Percentiles rank a stretch among this genome's conserved stretches.
phyloP scores from a whole-genome alignment of 192 early-diverging fungal genomes.

The Coemansia sp. region DNA sequence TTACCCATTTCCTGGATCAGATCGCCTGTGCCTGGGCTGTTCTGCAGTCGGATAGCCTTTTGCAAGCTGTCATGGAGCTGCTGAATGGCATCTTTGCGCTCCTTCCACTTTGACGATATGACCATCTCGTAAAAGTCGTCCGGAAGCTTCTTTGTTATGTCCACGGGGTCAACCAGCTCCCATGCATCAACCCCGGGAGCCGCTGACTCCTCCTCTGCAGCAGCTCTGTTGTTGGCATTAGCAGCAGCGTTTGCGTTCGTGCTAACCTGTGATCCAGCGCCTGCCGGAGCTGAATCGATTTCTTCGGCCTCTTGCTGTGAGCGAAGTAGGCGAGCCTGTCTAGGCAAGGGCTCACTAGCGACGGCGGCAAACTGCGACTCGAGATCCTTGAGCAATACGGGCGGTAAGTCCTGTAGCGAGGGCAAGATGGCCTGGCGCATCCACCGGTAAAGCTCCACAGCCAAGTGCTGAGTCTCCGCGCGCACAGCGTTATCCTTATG shows the following conservation, averaged over 20 bases:
- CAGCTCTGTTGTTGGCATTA: conserved; percentile 6
- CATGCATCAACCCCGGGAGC: conserved; percentile 66
- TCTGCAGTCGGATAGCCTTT: conserved; percentile 45
- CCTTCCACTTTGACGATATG: conserved; percentile 90
- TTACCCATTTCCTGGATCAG: conserved; percentile 81
- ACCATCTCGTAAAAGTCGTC: conserved; percentile 68
- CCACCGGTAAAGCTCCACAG: conserved; percentile 92
- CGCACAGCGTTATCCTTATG: conserved; percentile 93
- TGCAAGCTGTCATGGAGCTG: conserved; percentile 54
- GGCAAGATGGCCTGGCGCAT: conserved; percentile 78
- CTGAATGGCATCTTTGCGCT: conserved; percentile 90
- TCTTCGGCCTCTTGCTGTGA: conserved; percentile 72
- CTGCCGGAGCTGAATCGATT: neutral
- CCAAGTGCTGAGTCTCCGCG: conserved; percentile 73
- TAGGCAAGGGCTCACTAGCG: conserved; percentile 58
- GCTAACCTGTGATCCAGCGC: neutral
- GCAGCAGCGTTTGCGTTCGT: conserved; percentile 42
- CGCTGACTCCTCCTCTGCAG: conserved; percentile 21
- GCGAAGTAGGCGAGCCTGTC: conserved; percentile 69
- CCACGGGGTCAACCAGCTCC: conserved; percentile 86
- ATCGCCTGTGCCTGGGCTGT: conserved; percentile 63
- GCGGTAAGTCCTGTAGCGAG: conserved; percentile 83
- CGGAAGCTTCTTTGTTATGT: conserved; percentile 84
- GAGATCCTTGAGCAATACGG: conserved; percentile 92
- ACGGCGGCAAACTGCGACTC: conserved; percentile 77